Conservation (phyloP, 805 yeast genomes). For the Saturnispora zaruensis region DNA sequence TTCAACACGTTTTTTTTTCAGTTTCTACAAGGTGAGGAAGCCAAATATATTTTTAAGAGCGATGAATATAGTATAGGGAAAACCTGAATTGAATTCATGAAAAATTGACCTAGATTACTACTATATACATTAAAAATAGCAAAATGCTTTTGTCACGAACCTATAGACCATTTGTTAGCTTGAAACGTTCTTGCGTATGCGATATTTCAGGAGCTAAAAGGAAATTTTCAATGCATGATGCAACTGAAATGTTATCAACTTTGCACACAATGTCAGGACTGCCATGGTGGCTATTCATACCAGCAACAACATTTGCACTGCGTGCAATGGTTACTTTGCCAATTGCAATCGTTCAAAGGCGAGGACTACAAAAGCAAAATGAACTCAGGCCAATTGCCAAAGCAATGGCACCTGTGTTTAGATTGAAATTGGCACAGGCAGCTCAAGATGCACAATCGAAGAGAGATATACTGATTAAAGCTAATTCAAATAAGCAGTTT, state of each 20-base stretch:
- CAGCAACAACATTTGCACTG: slow-evolving; percentile 57
- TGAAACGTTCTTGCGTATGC: neutral
- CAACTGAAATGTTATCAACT: slow-evolving; percentile 31
- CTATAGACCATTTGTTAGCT: neutral
- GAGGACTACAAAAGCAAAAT: slow-evolving; percentile 61
- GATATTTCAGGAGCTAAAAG: neutral
- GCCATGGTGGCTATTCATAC: slow-evolving; percentile 81
- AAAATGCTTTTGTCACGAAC: neutral
- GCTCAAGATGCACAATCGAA: slow-evolving; percentile 30
- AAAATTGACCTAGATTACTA: too few relatives aligned
- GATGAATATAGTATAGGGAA: neutral
- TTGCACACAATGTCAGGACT: slow-evolving; percentile 51
- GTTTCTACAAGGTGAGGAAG: neutral
- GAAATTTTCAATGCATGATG: slow-evolving; percentile 14
- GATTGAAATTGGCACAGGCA: slow-evolving; percentile 43
- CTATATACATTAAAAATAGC: neutral
- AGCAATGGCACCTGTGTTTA: slow-evolving; percentile 69
- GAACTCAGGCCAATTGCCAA: slow-evolving; percentile 59
- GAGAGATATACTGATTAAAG: slow-evolving; percentile 16
- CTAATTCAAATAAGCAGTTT: slow-evolving; percentile 13
- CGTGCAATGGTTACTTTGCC: slow-evolving; percentile 69
- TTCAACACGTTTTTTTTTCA: neutral
- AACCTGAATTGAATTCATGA: neutral
- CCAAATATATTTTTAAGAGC: neutral
- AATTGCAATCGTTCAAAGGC: slow-evolving; percentile 63